Conservation (phyloP, 1,284 basidiomycete species). For the Sporisorium graminicola region DNA sequence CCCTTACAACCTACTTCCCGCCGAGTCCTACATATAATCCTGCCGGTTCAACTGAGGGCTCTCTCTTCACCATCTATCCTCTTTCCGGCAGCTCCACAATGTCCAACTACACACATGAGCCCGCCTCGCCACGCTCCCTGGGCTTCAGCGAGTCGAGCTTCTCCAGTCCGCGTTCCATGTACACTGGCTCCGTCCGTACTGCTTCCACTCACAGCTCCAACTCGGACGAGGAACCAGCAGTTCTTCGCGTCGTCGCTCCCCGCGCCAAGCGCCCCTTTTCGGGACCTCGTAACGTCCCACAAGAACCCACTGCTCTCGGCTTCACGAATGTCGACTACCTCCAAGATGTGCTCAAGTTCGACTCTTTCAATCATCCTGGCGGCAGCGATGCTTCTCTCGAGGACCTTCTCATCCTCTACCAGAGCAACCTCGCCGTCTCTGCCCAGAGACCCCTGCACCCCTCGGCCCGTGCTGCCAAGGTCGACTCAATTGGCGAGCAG, state of each 20-base stretch:
- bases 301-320: constrained; percentile 3
- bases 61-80: background rate
- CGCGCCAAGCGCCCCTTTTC: constrained; percentile 20
- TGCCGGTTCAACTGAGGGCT: constrained; percentile 26
- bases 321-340: constrained; percentile 41
- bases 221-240: constrained; percentile 28
- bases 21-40: constrained; percentile 14
- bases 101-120: constrained; percentile 39
- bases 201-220: constrained; percentile 26
- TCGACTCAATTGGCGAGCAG: constrained; percentile 42
- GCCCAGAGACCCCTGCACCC: constrained; percentile 9
- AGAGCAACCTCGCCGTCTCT: constrained; percentile 23
- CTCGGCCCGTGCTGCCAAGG: constrained; percentile 9
- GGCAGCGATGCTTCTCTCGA: constrained; percentile 21
- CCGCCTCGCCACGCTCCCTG: constrained; percentile 39
- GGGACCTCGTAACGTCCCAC: constrained; percentile 3
- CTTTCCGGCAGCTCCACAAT: constrained; percentile 7
- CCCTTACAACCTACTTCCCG: background rate
- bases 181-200: constrained; percentile 29
- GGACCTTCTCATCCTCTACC: constrained; percentile 40
- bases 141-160: constrained; percentile 33
- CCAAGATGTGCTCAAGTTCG: constrained; percentile 38
- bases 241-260: constrained; percentile 20
- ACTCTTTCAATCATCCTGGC: constrained; percentile 10
- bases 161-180: constrained; percentile 38